Base-by-base conservation (phyloP, 2,329 filamentous ascomycete species). In the Sclerotinia sclerotiorum region DNA sequence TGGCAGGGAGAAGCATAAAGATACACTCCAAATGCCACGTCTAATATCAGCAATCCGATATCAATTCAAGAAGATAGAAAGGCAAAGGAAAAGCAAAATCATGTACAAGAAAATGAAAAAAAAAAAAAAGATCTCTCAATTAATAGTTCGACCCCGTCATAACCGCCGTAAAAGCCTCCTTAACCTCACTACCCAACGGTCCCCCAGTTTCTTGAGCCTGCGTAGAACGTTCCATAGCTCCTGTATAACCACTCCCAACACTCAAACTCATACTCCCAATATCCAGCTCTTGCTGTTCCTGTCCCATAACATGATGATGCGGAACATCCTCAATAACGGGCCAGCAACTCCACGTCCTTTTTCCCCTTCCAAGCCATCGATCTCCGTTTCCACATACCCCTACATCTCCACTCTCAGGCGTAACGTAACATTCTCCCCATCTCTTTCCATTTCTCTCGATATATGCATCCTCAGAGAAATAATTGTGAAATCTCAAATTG, bases 351-450 rank as follows among this genome's bases (percentile, higher is more conserved):
- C 74, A 76, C 24, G 69, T 72, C 62, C 70, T 72, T 2, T 61
- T 71, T 29, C 72, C 75, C 6, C 70, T 68, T 24, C 75, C 75
- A 46, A 71, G 72, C 62, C 70, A 73, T 51, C 72, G 65, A n/a
- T 70, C 70, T 2, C 74, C 67, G 29, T 67, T 48, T 32, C 69
- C 46, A 69, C 75, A 77, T 11, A 58, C 63, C 1, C 72, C 72
- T 67, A 77, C 71, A 27, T 70, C 29, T 13, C 68, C 69, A 54
- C 69, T 70, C 55, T 75, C 72, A 2, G 75, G 74, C 29, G 74
- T 76, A 17, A 77, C 66, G 6, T 44, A 57, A 65, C 75, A 77
- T 32, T 74, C 68, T 3, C 73, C 74, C 63, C 72, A 77, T 10
- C 64, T 49, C 44, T 70, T 68, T 1, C 74, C 74, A 54, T 73